Base-by-base conservation (phyloP, 192 early-diverging fungal species). In the Jimgerdemannia lactiflua region DNA sequence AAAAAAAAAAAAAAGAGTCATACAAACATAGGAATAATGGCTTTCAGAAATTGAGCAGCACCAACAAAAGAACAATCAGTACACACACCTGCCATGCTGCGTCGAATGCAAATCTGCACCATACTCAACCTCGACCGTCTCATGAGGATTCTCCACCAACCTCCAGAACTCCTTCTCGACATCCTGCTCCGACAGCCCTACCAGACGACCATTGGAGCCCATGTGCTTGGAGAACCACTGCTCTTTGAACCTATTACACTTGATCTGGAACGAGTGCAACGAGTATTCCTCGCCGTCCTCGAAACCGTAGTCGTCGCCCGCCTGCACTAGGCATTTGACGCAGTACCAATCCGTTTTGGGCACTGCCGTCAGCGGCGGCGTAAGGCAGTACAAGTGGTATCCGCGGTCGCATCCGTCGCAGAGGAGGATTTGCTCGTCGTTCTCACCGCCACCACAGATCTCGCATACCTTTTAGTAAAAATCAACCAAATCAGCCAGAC, bases 121-220 rank as follows among this genome's bases (percentile, higher is more conserved):
- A 74, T 99, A 99, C 81, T 97, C 95, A 1, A 99, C 96, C 74
- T 97, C 92, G 3, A 95, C 92, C 59, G 93, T 91, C 74, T 97
- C 94, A 74, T 94, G 93, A 3, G 94, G 91, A 68, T 92, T 91
- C 63, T 94, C 92, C 0, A 96, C 92, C 44, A 98, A 84, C 49
- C 94, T 80, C 97, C 96, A 99, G 79, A 99, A 99, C 82, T 97
- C 96, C 11, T 86, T 74, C 80, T 99, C 97, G 19, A 92, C 88
- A 39, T 91, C 90, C 64, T 93, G 88, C 76, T 99, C 97, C 0
- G 90, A 81, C 4, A 93, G 87, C 11, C 49, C 49, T 3, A 29
- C 19, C n/a, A 63, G 64, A 9, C 68, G 66, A 9, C 73, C 73
- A 8, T 80, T 70, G 3, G 78, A 76, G 9, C 79, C 73, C 1